These are phyloP conservation scores for Apostasia shenzhenica DNA, from an alignment of 106 monocot species.

Conservation along the genomic window DNA sequence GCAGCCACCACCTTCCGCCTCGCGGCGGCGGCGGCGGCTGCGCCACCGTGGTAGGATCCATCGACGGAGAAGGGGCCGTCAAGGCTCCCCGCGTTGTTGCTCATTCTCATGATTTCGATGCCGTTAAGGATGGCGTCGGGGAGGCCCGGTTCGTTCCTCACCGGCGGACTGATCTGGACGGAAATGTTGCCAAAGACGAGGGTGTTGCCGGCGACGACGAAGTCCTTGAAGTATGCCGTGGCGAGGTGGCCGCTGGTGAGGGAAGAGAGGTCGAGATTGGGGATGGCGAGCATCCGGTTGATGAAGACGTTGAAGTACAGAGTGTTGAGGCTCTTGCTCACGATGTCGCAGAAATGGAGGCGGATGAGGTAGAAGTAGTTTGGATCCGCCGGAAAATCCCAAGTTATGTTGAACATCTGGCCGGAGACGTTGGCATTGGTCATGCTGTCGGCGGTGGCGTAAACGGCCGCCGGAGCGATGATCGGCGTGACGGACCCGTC, in stretches of 20 bases:
- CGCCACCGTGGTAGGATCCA: conserved; percentile 18
- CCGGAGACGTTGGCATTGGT: conserved; percentile 25
- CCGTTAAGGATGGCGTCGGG: conserved; percentile 39
- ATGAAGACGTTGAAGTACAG: conserved; percentile 81
- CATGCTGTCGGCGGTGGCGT: conserved; percentile 58
- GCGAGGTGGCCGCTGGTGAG: conserved; percentile 16
- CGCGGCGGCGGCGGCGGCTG: background rate
- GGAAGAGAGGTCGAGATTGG: conserved; percentile 28
- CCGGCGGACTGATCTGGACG: conserved; percentile 19
- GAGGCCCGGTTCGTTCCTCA: conserved; percentile 3
- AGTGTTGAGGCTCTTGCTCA: conserved; percentile 56
- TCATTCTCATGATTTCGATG: conserved; percentile 37
- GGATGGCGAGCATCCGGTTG: conserved; percentile 16
- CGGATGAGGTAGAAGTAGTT: conserved; percentile 54
- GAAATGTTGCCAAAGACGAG: conserved; percentile 10
- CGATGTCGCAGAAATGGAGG: conserved; percentile 81
- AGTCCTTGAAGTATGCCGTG: conserved; percentile 29
- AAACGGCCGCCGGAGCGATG: conserved; percentile 47
- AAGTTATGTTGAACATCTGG: conserved; percentile 64
- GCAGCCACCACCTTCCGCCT: conserved; percentile 5
- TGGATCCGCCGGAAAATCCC: conserved; percentile 36
- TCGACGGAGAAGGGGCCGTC: conserved; percentile 22
- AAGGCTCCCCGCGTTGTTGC: conserved; percentile 28
- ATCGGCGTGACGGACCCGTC: conserved; percentile 36
- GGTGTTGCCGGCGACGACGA: conserved; percentile 15